Evolutionary conservation across 208 protist species (phyloP).

Genomic region (Acanthamoeba castellanii): DNA sequence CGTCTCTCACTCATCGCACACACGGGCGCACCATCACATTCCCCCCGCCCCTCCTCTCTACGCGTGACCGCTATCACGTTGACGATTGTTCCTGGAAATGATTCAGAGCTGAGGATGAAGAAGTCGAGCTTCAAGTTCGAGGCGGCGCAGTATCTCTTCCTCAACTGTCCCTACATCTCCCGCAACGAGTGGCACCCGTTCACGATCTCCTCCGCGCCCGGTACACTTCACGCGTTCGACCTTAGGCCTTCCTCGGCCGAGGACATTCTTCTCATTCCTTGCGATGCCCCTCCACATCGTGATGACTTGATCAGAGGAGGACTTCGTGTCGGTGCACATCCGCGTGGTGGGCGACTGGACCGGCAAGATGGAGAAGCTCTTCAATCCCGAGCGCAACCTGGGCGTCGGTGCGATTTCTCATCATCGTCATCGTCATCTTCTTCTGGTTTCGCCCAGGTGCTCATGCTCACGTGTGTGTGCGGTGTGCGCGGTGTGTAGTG

Average conservation of each 20-base stretch:
- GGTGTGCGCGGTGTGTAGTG: not conserved
- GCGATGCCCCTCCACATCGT: no score
- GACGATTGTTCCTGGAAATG: not conserved
- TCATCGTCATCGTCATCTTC: not conserved
- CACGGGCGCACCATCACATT: no score
- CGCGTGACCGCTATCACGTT: no score
- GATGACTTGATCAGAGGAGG: no score
- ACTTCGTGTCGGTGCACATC: conserved; percentile 80
- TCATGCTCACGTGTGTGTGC: not conserved
- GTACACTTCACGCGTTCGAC: conserved; percentile 82
- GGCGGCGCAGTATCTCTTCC: conserved; percentile 91
- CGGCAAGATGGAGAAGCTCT: conserved; percentile 76
- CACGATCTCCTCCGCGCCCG: conserved; percentile 91
- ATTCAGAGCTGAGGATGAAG: conserved; percentile 78
- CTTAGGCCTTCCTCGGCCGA: conserved; percentile 59
- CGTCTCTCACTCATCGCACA: not conserved
- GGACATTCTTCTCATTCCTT: not conserved
- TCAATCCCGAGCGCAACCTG: conserved; percentile 82
- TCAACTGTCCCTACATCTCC: conserved; percentile 90
- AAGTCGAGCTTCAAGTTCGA: conserved; percentile 84
- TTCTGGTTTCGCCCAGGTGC: not conserved
- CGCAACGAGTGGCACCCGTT: conserved; percentile 93
- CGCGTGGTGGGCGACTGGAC: conserved; percentile 89
- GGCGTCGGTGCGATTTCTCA: conserved; percentile 65
- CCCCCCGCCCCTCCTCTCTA: no score